Conservation (phyloP, 257 asterid species). For the Osmanthus fragrans region DNA sequence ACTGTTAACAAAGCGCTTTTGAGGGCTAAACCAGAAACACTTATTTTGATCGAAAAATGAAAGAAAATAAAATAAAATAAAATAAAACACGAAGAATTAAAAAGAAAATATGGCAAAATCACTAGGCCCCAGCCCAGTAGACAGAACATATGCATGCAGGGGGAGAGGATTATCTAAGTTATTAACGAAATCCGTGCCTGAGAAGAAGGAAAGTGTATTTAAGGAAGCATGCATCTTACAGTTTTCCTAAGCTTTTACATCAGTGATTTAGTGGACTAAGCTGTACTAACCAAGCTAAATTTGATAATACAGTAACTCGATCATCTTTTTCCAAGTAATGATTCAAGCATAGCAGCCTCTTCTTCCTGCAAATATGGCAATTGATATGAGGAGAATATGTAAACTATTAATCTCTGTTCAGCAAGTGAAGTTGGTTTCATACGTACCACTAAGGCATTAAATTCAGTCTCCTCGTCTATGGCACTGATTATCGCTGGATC, state of each 20-base stretch:
- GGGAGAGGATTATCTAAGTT: not conserved
- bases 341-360: conserved; percentile 88
- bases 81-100: not conserved
- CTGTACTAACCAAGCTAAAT: conserved; percentile 20
- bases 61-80: not conserved
- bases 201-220: not conserved
- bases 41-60: not conserved
- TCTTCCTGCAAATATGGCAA: conserved; percentile 71
- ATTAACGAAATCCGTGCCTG: not conserved
- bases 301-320: conserved; percentile 4
- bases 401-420: conserved; percentile 19
- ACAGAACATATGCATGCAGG: not conserved
- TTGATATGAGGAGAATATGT: conserved; percentile 13
- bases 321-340: conserved; percentile 73
- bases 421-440: conserved; percentile 17
- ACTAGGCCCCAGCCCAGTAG: not conserved
- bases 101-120: not conserved
- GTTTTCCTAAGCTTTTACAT: conserved; percentile 32
- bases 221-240: conserved; percentile 23
- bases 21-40: not conserved
- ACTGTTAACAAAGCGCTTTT: too few species aligned
- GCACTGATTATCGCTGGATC: conserved; percentile 77
- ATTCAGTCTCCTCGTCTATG: conserved; percentile 97
- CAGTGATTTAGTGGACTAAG: conserved; percentile 12
- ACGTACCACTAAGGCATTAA: conserved; percentile 95